A percentile compares a stretch with the other conserved stretches of the same genome.
phyloP scores from a whole-genome alignment of 345 rosid genomes.

The Euclidium syriacum region DNA sequence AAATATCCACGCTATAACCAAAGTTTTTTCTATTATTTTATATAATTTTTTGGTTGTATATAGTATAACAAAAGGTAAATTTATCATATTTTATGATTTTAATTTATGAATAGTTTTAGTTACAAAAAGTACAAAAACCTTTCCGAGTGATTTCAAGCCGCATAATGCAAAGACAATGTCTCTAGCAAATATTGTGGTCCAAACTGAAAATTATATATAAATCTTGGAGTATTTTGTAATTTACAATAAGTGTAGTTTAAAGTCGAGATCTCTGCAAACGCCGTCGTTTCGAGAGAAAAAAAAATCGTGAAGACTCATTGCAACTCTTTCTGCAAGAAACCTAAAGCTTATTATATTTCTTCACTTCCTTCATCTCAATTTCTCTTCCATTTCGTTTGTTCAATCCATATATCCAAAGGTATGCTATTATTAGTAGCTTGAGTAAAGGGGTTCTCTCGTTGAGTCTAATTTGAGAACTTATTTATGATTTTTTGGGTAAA shows the following conservation, averaged over 20 bases:
- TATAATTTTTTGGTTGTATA: too few relatives aligned
- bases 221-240: background rate
- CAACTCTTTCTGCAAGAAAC: slow-evolving; percentile 21
- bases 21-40: too few relatives aligned
- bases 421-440: background rate
- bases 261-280: too few relatives aligned
- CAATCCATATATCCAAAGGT: slow-evolving; percentile 20
- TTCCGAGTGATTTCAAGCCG: too few relatives aligned
- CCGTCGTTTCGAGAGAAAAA: background rate
- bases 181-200: background rate
- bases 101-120: too few relatives aligned
- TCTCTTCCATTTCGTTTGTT: background rate
- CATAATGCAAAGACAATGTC: too few relatives aligned
- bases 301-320: background rate
- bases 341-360: background rate
- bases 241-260: background rate
- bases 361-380: slow-evolving; percentile 6
- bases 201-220: background rate
- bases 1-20: too few relatives aligned
- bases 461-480: background rate
- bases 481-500: background rate
- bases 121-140: too few relatives aligned
- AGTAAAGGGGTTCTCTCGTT: background rate
- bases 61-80: too few relatives aligned
- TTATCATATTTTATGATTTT: too few relatives aligned